phyloP scores from a whole-genome alignment of 2,329 filamentous ascomycete species.

The Fusarium avenaceum region DNA sequence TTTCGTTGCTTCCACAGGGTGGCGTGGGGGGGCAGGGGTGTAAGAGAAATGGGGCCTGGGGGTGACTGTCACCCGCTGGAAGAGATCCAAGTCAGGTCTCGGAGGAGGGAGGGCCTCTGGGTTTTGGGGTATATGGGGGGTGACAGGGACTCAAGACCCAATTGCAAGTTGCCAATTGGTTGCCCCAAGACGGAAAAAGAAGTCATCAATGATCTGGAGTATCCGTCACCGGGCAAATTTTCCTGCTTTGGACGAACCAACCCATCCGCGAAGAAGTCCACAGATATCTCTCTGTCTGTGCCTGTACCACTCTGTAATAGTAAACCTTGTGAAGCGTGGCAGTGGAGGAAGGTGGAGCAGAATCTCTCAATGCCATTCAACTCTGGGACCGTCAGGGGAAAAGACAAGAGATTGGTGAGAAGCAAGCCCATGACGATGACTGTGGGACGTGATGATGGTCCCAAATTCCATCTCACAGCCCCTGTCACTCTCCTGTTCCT shows the following conservation, averaged over 20 bases:
- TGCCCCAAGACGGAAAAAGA: background rate
- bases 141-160: background rate
- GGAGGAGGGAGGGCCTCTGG: no score
- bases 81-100: background rate
- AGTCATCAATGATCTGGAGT: constrained; percentile 8
- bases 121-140: no score
- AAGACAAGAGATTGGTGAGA: constrained; percentile 33
- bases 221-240: constrained; percentile 9
- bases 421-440: constrained; percentile 31
- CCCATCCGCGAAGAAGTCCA: background rate
- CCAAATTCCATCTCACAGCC: constrained; percentile 30
- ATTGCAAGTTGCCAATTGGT: constrained; percentile 1
- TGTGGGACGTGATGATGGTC: constrained; percentile 28
- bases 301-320: background rate
- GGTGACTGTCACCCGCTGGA: constrained; percentile 35
- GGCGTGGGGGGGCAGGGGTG: constrained; percentile 45
- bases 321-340: constrained; percentile 15
- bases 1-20: constrained; percentile 35
- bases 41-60: constrained; percentile 39
- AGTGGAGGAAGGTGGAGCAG: constrained; percentile 30
- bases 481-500: constrained; percentile 35
- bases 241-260: constrained; percentile 9
- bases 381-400: constrained; percentile 19
- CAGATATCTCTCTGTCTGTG: constrained; percentile 2
- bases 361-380: constrained; percentile 15